phyloP scores from a whole-genome alignment of 2,329 filamentous ascomycete genomes.

The Fusarium euwallaceae region DNA sequence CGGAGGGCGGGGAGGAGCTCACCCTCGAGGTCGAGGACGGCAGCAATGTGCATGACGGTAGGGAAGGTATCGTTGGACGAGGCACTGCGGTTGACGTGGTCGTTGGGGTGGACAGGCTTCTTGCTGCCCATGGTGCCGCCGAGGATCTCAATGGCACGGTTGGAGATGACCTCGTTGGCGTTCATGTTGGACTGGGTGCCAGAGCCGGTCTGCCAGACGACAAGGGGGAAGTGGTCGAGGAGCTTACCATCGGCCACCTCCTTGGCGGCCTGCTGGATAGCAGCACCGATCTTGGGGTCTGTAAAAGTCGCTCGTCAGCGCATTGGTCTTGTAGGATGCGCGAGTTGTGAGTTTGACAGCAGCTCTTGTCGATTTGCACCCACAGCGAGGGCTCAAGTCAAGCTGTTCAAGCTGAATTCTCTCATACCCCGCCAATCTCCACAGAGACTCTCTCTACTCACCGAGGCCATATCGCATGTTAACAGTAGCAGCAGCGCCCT shows the following conservation, averaged over 20 bases:
- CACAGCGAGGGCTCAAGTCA: constrained; percentile 8
- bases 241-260: constrained; percentile 96
- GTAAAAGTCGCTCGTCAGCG: constrained; percentile 19
- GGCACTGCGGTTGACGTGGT: constrained; percentile 99
- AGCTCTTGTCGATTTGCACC: not conserved
- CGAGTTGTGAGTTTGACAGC: not conserved
- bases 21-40: constrained; percentile 91
- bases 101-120: constrained; percentile 99
- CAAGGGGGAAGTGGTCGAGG: constrained; percentile 96
- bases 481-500: constrained; percentile 94
- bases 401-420: not conserved
- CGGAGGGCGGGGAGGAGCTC: constrained; percentile 85
- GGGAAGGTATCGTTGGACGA: constrained; percentile 99
- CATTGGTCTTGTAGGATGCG: not conserved
- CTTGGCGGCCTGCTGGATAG: constrained; percentile 92
- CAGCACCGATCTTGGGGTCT: constrained; percentile 91
- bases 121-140: constrained; percentile 95
- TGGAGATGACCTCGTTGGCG: constrained; percentile 99
- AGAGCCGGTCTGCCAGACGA: constrained; percentile 99
- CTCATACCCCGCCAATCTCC: not conserved
- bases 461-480: constrained; percentile 95
- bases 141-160: constrained; percentile 97
- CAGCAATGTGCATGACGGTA: constrained; percentile 99
- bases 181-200: constrained; percentile 99
- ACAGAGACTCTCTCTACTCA: constrained; percentile 52